Evolutionary conservation across 176 grass and related monocot species (phyloP), one percentile per base, ranked within the genome.

Genomic region (Urochloa ruziziensis): DNA sequence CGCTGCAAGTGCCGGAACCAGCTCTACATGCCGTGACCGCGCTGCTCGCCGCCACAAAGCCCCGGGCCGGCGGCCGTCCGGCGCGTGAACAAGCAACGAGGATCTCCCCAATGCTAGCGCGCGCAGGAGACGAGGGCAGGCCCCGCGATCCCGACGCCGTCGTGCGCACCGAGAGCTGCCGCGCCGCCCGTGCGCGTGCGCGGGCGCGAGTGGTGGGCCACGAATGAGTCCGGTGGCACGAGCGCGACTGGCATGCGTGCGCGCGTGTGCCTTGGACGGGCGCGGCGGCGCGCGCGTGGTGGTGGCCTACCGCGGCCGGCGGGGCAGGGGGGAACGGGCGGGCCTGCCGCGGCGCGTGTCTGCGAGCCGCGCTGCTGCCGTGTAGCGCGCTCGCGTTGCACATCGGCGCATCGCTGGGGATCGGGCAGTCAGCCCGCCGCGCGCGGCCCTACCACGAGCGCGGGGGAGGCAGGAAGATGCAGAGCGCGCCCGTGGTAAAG

Each of bases 1-100:
- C 91, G 94, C 0, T 97, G 94, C 91, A 97, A 97, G 78, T 97
- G 94, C 75, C 74, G 87, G 80, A 81, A 97, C 89, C 88, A 87
- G 78, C 87, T 97, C 73, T 97, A 88, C 82, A 84, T 88, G 91
- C 94, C 94, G 6, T 97, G 88, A 92, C 27, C 2, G 16, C 29
- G 2, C 5, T 14, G 33, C 35, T 11, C 25, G 58, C 25, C 58
- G 58, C 1, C 37, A 17, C 65, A n/a, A 25, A 5, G 8, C 33
- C 44, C n/a, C n/a, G n/a, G n/a, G n/a, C n/a, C n/a, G n/a, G n/a
- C n/a, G 30, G 7, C 59, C 37, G 32, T 14, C 3, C 58, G 24
- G 30, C 71, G 73, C 30, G 59, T 15, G 59, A 17, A 17, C 13
- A 76, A 27, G 10, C 21, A 25, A n/a, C 53, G n/a, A n/a, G n/a